Evolutionary conservation across 176 grass and related monocot species (phyloP), one percentile per base, ranked within the genome.

Genomic region (Oryza longistaminata): DNA sequence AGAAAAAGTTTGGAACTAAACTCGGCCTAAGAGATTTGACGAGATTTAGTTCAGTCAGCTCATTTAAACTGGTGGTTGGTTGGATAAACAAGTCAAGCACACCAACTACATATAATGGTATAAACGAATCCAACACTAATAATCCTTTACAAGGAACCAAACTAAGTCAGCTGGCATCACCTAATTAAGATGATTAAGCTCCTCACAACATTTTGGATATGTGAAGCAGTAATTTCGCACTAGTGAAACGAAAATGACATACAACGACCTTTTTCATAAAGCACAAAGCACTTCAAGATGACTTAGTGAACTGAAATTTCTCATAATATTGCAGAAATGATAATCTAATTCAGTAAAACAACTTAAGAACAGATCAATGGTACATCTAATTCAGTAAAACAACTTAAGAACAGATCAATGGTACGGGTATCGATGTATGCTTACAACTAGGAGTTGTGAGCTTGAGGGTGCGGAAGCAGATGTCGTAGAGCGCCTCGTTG

Each of bases 361-460:
- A n/a, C n/a, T n/a, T n/a, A n/a, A 33, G 3, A 33, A 3, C 22
- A 64, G 12, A 60, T 77, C 12, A 46, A 5, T 15, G 58, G 6
- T 1, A 22, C n/a, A n/a, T n/a, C n/a, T n/a, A n/a, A n/a, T n/a
- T 27, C 9, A 53, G 50, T 19, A 17, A 33, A 33, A 3, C n/a
- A n/a, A n/a, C n/a, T n/a, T n/a, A n/a, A 33, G 3, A 33, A 3
- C 22, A 64, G 12, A 60, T 77, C 12, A 46, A 5, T 15, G 58
- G 6, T 1, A 22, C n/a, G 44, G 45, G 7, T 79, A n/a, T n/a
- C n/a, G n/a, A n/a, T n/a, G n/a, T n/a, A 11, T 70, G 62, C 92
- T 81, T 87, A 96, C 94, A 96, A 73, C 88, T 93, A n/a, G 94
- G 94, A n/a, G 89, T 96, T 22, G 88, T 91, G 27, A 96, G 88